Conservation (phyloP, 352 stramenopile species). For the Phytophthora rubi region DNA sequence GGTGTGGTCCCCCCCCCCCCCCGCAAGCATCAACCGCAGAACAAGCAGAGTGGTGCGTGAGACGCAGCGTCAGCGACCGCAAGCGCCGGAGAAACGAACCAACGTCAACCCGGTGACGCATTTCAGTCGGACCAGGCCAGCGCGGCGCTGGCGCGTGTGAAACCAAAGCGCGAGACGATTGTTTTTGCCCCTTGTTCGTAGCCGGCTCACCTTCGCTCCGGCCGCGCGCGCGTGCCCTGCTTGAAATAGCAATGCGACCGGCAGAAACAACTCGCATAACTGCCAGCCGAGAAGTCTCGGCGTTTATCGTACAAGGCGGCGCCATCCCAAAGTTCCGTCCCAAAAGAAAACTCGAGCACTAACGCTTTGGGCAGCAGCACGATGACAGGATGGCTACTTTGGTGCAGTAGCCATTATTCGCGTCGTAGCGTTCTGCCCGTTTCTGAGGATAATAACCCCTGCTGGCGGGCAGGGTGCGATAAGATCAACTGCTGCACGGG, state of each 20-base stretch:
- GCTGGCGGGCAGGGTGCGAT: not conserved
- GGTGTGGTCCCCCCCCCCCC: too few species aligned
- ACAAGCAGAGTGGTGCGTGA: constrained; percentile 5
- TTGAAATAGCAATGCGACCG: constrained; percentile 12
- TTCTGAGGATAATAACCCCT: not conserved
- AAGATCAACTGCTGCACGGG: not conserved
- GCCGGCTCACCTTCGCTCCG: not conserved
- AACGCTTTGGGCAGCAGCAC: not conserved
- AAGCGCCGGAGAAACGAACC: not conserved
- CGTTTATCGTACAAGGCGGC: not conserved
- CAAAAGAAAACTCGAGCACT: not conserved
- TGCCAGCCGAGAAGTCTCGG: not conserved
- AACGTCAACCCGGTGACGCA: not conserved
- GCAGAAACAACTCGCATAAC: not conserved
- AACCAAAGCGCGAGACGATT: not conserved
- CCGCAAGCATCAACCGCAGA: constrained; percentile 10
- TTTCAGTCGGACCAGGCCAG: not conserved
- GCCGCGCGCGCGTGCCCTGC: not conserved
- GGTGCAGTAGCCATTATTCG: not conserved
- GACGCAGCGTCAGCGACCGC: not conserved
- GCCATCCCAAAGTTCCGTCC: not conserved
- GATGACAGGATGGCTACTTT: not conserved
- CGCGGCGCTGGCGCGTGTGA: not conserved
- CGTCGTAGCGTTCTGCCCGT: not conserved
- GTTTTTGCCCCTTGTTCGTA: constrained; percentile 11